Evolutionary conservation across 2,329 filamentous ascomycete species (phyloP).

Genomic region (Aspergillus sp.): DNA sequence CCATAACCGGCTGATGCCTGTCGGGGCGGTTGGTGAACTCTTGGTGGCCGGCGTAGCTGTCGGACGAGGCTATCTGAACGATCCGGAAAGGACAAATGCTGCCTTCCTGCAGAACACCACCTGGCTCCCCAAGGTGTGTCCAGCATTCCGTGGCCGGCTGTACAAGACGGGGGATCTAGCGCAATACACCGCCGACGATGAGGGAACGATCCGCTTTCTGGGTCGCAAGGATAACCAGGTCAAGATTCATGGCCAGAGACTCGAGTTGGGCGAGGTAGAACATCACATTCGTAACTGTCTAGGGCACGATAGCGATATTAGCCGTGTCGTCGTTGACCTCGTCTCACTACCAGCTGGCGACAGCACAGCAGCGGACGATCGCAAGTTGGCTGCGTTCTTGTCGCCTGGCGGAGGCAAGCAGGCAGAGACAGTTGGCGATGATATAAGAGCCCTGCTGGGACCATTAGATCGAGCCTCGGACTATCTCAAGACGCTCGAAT

Average conservation of each 20-base stretch:
- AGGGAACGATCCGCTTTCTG: constrained; percentile 22
- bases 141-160: constrained; percentile 7
- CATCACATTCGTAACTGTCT: constrained; percentile 6
- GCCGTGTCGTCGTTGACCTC: constrained; percentile 4
- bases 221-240: constrained; percentile 28
- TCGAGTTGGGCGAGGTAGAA: constrained; percentile 29
- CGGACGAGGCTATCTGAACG: constrained; percentile 19
- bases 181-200: constrained; percentile 12
- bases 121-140: constrained; percentile 1
- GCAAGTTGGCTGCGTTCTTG: constrained; percentile 5
- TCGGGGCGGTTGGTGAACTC: constrained; percentile 36
- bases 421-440: neutral
- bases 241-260: constrained; percentile 27
- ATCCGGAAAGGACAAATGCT: constrained; percentile 14
- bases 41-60: constrained; percentile 31
- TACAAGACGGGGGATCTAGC: constrained; percentile 32
- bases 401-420: neutral
- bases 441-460: neutral
- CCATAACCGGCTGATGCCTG: constrained; percentile 13
- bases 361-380: constrained; percentile 2
- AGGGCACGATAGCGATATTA: neutral
- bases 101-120: constrained; percentile 17
- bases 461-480: neutral
- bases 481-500: constrained; percentile 1
- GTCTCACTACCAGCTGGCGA: constrained; percentile 1